phyloP scores from a whole-genome alignment of 1,284 basidiomycete species.

The Heterobasidion occidentale region DNA sequence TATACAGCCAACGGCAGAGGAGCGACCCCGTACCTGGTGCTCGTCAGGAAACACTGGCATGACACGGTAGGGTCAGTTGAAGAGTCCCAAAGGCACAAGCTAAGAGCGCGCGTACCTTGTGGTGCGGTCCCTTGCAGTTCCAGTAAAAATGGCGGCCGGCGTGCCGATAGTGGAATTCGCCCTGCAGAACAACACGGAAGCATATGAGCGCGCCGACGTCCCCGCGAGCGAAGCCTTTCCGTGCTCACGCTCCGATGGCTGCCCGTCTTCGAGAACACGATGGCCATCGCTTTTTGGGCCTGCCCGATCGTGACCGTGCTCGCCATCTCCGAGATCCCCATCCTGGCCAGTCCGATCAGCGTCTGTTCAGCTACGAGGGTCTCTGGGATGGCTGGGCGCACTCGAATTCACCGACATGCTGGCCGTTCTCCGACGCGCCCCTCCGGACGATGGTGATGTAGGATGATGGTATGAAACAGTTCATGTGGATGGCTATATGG shows the following conservation, averaged over 20 bases:
- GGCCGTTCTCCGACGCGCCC: conserved; percentile 21
- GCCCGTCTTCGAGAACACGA: not conserved
- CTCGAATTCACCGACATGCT: conserved; percentile 32
- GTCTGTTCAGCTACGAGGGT: not conserved
- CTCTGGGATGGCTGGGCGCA: conserved; percentile 10
- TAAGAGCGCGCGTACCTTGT: not conserved
- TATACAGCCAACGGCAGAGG: no score
- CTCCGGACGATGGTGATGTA: conserved; percentile 29
- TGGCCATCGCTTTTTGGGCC: not conserved
- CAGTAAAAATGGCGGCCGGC: not conserved
- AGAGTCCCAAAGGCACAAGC: not conserved
- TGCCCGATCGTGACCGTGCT: not conserved
- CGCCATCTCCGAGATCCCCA: not conserved
- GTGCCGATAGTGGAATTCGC: not conserved
- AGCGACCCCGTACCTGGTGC: no score
- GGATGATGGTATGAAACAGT: conserved; percentile 31
- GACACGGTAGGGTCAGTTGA: not conserved
- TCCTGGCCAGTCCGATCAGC: not conserved
- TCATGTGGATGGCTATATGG: conserved; percentile 27
- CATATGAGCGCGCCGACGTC: no score
- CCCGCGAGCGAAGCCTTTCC: not conserved
- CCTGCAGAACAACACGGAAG: not conserved
- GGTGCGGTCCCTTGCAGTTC: not conserved
- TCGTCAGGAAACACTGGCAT: no score
- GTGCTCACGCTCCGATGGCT: not conserved